Conservation (phyloP, 371 early-diverging fungal genomes). For the Mucor velutinosus region DNA sequence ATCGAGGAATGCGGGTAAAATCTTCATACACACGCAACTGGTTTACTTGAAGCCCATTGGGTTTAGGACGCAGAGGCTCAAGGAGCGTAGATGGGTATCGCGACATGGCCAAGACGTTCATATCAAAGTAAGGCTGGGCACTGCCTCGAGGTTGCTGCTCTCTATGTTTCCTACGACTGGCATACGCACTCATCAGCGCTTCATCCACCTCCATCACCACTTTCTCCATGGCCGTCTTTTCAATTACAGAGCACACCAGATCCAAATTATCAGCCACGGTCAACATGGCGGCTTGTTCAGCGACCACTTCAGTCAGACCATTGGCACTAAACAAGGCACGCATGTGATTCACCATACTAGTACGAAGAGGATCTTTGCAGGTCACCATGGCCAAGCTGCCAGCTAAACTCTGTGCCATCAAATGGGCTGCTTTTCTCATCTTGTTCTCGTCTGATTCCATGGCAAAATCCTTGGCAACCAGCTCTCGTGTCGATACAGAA, state of each 20-base stretch:
- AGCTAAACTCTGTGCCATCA: slow-evolving; percentile 87
- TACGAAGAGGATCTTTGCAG: slow-evolving; percentile 92
- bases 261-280: slow-evolving; percentile 92
- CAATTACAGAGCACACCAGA: slow-evolving; percentile 87
- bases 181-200: slow-evolving; percentile 65
- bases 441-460: slow-evolving; percentile 91
- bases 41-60: slow-evolving; percentile 74
- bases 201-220: slow-evolving; percentile 88
- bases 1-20: slow-evolving; percentile 55
- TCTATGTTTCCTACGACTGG: slow-evolving; percentile 81
- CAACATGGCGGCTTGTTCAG: slow-evolving; percentile 79
- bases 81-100: slow-evolving; percentile 85
- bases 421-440: slow-evolving; percentile 90
- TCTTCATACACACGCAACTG: slow-evolving; percentile 86
- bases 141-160: slow-evolving; percentile 67
- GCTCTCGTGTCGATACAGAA: slow-evolving; percentile 84
- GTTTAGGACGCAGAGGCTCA: slow-evolving; percentile 80
- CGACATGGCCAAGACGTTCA: slow-evolving; percentile 68
- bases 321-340: slow-evolving; percentile 79
- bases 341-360: slow-evolving; percentile 80
- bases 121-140: slow-evolving; percentile 89
- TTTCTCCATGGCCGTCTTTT: slow-evolving; percentile 92
- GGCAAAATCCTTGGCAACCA: slow-evolving; percentile 93
- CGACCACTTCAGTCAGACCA: slow-evolving; percentile 60
- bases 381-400: slow-evolving; percentile 88